Evolutionary conservation across 1,284 basidiomycete species (phyloP).

Genomic region (Trichosporon coremiiforme): DNA sequence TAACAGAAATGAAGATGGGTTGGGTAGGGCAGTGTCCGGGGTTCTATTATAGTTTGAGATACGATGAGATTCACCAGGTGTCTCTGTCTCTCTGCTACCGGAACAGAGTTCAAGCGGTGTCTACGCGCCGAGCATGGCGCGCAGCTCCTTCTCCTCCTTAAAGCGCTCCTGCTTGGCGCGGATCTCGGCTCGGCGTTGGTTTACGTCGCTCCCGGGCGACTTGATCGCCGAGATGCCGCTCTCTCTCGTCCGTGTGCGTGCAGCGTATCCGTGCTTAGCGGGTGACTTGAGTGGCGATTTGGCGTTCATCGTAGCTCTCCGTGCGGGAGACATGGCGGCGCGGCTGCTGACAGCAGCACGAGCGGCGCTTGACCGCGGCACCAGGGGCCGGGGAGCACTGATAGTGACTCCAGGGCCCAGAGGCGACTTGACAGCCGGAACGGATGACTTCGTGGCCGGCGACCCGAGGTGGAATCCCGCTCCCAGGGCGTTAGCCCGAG

Average conservation of each 20-base stretch:
- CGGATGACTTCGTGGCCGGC: neutral
- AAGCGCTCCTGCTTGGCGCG: slow-evolving; percentile 43
- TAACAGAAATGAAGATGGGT: slow-evolving; percentile 1
- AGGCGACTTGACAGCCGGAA: slow-evolving; percentile 21
- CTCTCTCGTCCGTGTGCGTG: slow-evolving; percentile 3
- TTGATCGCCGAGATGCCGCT: slow-evolving; percentile 22
- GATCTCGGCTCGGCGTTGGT: slow-evolving; percentile 43
- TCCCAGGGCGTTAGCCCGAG: slow-evolving; percentile 37
- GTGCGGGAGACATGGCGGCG: slow-evolving; percentile 12
- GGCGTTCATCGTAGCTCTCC: slow-evolving; percentile 8
- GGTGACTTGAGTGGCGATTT: slow-evolving; percentile 10
- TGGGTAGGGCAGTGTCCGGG: neutral
- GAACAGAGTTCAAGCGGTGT: neutral
- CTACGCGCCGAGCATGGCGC: slow-evolving; percentile 42
- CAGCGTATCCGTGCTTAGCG: slow-evolving; percentile 15
- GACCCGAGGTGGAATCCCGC: slow-evolving; percentile 30
- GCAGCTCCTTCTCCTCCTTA: slow-evolving; percentile 45
- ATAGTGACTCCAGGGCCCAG: slow-evolving; percentile 9
- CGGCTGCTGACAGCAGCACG: neutral
- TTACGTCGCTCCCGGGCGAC: slow-evolving; percentile 34
- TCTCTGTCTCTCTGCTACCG: slow-evolving; percentile 6
- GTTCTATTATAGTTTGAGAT: neutral
- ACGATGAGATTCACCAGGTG: neutral
- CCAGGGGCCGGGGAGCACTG: slow-evolving; percentile 1
- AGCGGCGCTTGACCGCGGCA: neutral